Conservation (phyloP, 2,329 filamentous ascomycete genomes). For the Pseudogymnoascus sp. region DNA sequence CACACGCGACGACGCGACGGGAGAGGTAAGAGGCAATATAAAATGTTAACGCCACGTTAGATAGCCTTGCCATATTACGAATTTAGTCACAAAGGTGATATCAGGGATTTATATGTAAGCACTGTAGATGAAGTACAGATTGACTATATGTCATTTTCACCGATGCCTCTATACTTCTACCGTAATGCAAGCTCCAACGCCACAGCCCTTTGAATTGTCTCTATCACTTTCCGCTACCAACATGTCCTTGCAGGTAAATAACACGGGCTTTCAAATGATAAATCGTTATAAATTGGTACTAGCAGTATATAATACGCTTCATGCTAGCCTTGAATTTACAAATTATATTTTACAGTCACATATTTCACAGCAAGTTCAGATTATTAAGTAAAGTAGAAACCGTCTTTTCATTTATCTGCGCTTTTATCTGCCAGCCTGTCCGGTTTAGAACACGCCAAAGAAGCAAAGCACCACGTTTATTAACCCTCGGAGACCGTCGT, state of each 20-base stretch:
- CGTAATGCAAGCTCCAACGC: neutral
- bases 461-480: slow-evolving; percentile 6
- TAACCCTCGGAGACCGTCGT: slow-evolving; percentile 8
- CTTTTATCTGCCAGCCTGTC: slow-evolving; percentile 6
- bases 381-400: neutral
- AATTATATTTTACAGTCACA: neutral
- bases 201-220: neutral
- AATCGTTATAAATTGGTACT: neutral
- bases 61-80: neutral
- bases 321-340: neutral
- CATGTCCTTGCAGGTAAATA: neutral
- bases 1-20: slow-evolving; percentile 6
- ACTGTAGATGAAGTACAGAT: neutral
- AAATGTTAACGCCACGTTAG: neutral
- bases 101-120: neutral
- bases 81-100: neutral
- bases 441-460: slow-evolving; percentile 4
- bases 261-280: neutral
- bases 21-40: neutral
- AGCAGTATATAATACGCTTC: neutral
- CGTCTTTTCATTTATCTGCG: neutral
- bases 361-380: neutral
- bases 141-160: neutral
- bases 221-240: neutral
- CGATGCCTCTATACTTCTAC: neutral